These are phyloP conservation scores for Hypomyces rosellus DNA, from an alignment of 2,329 filamentous ascomycete genomes.

Conservation along the genomic window DNA sequence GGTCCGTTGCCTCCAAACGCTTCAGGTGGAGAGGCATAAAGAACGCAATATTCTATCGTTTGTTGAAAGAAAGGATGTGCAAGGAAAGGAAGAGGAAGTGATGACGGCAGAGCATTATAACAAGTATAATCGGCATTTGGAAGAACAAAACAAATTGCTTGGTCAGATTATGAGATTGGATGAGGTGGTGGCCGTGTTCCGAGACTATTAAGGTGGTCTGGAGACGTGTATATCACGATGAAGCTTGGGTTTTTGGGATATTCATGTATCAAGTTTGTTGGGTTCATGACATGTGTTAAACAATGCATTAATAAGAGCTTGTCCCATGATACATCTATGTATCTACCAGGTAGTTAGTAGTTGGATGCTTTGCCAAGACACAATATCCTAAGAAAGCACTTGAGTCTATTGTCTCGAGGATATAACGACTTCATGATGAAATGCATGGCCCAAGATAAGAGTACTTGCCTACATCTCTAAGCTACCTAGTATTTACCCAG, in stretches of 20 bases:
- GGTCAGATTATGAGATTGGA: slow-evolving; percentile 77
- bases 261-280: not conserved
- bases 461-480: too few species aligned
- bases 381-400: too few species aligned
- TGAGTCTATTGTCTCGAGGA: too few species aligned
- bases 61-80: slow-evolving; percentile 78
- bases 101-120: slow-evolving; percentile 69
- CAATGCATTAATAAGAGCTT: not conserved
- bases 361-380: too few species aligned
- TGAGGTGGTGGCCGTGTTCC: slow-evolving; percentile 73
- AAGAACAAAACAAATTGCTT: slow-evolving; percentile 66
- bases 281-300: not conserved
- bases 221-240: not conserved
- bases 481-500: too few species aligned
- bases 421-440: too few species aligned
- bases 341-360: too few species aligned
- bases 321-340: too few species aligned
- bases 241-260: not conserved
- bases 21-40: slow-evolving; percentile 67
- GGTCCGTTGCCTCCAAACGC: slow-evolving; percentile 74
- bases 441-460: too few species aligned
- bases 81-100: slow-evolving; percentile 74
- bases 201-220: slow-evolving; percentile 58
- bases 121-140: slow-evolving; percentile 51
- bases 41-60: slow-evolving; percentile 70